Evolutionary conservation across 441 rosid species (phyloP).

Genomic region (Sinapis alba): DNA sequence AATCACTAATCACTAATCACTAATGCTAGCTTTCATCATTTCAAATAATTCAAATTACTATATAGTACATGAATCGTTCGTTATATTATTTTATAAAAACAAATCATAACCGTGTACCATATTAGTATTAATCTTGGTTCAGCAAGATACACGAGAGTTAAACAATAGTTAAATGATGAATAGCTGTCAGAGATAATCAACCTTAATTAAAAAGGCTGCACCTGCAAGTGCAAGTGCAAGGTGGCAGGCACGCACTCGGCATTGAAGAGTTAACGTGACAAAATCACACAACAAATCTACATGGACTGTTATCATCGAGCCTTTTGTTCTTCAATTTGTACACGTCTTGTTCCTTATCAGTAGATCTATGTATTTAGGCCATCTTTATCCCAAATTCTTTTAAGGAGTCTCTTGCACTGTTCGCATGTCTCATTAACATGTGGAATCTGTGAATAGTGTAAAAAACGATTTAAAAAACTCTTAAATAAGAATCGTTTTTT

Average conservation of each 20-base stretch:
- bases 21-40: background rate
- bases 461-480: too few relatives aligned
- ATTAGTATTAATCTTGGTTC: too few relatives aligned
- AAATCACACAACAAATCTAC: background rate
- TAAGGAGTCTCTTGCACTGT: too few relatives aligned
- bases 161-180: too few relatives aligned
- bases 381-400: too few relatives aligned
- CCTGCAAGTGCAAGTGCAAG: background rate
- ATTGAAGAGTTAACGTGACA: constrained; percentile 3
- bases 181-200: too few relatives aligned
- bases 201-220: background rate
- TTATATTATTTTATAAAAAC: too few relatives aligned
- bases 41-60: background rate
- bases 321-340: background rate
- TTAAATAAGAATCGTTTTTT: too few relatives aligned
- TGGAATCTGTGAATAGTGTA: too few relatives aligned
- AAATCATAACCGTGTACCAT: too few relatives aligned
- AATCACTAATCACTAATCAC: too few relatives aligned
- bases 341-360: background rate
- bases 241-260: background rate
- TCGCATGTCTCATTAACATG: too few relatives aligned
- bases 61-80: background rate
- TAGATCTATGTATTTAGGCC: background rate
- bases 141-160: background rate
- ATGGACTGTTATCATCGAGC: constrained; percentile 2